Conservation (phyloP, 805 yeast genomes). For the Wickerhamiella kurtzmanii region DNA sequence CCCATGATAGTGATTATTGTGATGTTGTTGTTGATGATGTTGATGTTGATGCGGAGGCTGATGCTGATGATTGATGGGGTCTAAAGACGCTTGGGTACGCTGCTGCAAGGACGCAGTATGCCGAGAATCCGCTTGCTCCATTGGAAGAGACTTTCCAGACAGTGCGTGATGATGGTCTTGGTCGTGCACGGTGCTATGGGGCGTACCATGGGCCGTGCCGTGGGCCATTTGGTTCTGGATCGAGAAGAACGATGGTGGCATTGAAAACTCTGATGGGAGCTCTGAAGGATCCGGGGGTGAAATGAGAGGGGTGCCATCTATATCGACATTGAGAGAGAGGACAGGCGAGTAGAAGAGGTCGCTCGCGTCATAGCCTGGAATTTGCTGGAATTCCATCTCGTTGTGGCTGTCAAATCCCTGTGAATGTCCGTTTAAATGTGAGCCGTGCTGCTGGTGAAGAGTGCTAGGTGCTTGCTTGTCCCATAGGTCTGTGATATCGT, state of each 20-base stretch:
- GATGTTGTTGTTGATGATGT: background rate
- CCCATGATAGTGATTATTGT: background rate
- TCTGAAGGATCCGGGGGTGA: slow-evolving; percentile 1
- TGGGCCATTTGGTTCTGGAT: background rate
- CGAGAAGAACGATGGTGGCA: slow-evolving; percentile 1
- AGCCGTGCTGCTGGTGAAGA: too few species aligned
- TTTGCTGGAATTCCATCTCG: background rate
- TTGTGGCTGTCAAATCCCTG: too few species aligned
- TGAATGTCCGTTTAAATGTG: too few species aligned
- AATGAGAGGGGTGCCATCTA: slow-evolving; percentile 1
- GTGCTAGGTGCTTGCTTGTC: background rate
- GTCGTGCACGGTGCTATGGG: background rate
- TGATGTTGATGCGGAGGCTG: background rate
- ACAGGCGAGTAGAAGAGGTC: slow-evolving; percentile 2
- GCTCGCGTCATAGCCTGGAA: background rate
- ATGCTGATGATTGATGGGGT: too few species aligned
- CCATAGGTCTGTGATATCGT: background rate
- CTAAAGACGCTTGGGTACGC: too few species aligned
- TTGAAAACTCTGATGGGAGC: background rate
- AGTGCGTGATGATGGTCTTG: background rate
- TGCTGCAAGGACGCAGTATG: too few species aligned
- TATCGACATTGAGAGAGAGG: slow-evolving; percentile 1
- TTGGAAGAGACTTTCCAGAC: background rate
- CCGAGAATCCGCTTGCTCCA: too few species aligned
- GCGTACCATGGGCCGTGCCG: too few species aligned